Base-by-base conservation (phyloP, 495 filamentous ascomycete species). In the Lophiostoma macrostomum region DNA sequence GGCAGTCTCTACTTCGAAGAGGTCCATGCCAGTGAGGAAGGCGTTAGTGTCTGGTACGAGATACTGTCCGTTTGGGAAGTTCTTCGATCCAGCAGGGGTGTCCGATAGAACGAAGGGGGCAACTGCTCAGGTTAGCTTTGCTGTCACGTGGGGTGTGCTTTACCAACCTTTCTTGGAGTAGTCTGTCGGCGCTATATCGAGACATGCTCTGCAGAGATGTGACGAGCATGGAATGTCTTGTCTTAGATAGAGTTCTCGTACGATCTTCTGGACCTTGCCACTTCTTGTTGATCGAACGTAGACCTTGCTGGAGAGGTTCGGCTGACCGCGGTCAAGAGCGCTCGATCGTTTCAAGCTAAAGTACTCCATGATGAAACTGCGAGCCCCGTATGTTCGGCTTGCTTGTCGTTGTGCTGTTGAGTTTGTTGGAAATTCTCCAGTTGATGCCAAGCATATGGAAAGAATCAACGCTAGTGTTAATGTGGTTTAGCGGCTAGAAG, bases 191-290 rank as follows among this genome's bases (percentile, higher is more conserved):
- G 88, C 85, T 28, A 73, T 77, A 16, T 73, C 64, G 28, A 85
- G 74, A 64, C 93, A 99, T 64, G 67, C 67, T 35, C 77, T 73
- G 73, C 93, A 99, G 40, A 97, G 78, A 68, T 80, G 85, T 2
- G 91, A 97, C 13, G 94, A 99, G 73, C 93, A 99, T 27, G 93
- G 93, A 60, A 97, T 97, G 68, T 99, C 94, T 74, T 89, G 84
- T 62, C 93, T 81, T 25, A 99, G 78, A 72, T 99, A 97, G 45
- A 97, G 74, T 75, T 99, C 93, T 38, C 90, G 82, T 53, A 97
- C 94, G 68, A 99, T 91, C 74, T 99, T 98, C 72, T 95, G 90
- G 52, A 97, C 93, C 74, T 96, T 97, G 64, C 93, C 93, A 69
- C 80, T 88, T 69, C 86, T 91, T 14, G 90, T 91, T 23, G 93